phyloP scores from a whole-genome alignment of 2,329 filamentous ascomycete genomes.

The Tolypocladium ophioglossoides region DNA sequence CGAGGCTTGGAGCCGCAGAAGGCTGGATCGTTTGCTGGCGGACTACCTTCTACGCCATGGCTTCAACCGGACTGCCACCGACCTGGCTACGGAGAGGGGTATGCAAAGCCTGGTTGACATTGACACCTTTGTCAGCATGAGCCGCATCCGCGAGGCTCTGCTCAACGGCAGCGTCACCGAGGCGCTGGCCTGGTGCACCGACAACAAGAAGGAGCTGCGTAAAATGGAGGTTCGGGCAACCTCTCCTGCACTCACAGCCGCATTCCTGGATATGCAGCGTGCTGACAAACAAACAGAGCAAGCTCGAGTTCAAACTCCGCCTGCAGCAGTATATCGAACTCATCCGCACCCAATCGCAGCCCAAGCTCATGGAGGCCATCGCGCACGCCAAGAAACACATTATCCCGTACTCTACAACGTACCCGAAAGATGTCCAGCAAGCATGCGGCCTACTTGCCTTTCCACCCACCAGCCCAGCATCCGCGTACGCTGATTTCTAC shows the following conservation, averaged over 20 bases:
- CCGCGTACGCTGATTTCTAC: constrained; percentile 52
- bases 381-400: constrained; percentile 76
- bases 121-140: constrained; percentile 76
- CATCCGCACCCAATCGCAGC: constrained; percentile 53
- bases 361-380: constrained; percentile 66
- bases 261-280: not conserved
- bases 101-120: constrained; percentile 81
- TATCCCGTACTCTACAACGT: constrained; percentile 55
- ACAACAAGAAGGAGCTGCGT: constrained; percentile 86
- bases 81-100: constrained; percentile 62
- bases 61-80: constrained; percentile 65
- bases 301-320: constrained; percentile 85
- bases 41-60: constrained; percentile 84
- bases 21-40: constrained; percentile 78
- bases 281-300: constrained; percentile 40
- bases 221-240: constrained; percentile 59
- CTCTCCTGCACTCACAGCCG: not conserved
- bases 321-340: constrained; percentile 94
- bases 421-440: constrained; percentile 56
- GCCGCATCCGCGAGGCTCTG: constrained; percentile 65
- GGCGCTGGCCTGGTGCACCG: constrained; percentile 80
- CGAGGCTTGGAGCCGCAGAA: constrained; percentile 74
- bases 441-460: constrained; percentile 77
- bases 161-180: constrained; percentile 61
- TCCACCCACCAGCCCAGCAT: constrained; percentile 37